Evolutionary conservation across 2,329 filamentous ascomycete species (phyloP).

Genomic region (Aquanectria penicillioides): DNA sequence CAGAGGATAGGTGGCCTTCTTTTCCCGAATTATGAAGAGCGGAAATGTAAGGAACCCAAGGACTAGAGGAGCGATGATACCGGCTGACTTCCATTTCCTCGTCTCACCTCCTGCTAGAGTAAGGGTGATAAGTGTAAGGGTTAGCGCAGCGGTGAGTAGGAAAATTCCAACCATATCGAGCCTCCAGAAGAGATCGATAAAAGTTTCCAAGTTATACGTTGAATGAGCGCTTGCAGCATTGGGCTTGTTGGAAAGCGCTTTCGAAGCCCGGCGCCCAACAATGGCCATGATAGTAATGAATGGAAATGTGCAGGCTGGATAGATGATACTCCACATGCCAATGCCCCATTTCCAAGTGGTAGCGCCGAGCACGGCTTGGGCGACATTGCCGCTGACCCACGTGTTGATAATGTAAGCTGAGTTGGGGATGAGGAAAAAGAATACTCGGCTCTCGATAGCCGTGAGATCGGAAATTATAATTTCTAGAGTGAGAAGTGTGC

Average conservation of each 20-base stretch:
- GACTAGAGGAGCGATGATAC: constrained; percentile 58
- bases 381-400: constrained; percentile 61
- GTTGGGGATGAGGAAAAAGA: constrained; percentile 68
- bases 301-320: constrained; percentile 65
- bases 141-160: constrained; percentile 59
- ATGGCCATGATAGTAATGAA: constrained; percentile 61
- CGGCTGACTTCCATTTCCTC: constrained; percentile 51
- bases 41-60: constrained; percentile 61
- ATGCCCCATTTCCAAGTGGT: constrained; percentile 71
- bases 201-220: not conserved
- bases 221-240: not conserved
- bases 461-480: constrained; percentile 73
- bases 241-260: constrained; percentile 43
- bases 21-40: constrained; percentile 64
- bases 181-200: constrained; percentile 19
- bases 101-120: constrained; percentile 47
- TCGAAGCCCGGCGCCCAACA: constrained; percentile 59
- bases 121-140: constrained; percentile 62
- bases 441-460: constrained; percentile 66
- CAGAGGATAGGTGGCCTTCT: constrained; percentile 57
- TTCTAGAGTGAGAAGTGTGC: constrained; percentile 69
- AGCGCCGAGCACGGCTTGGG: constrained; percentile 50
- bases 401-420: constrained; percentile 69
- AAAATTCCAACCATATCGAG: constrained; percentile 58
- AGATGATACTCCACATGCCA: constrained; percentile 68